Conservation (phyloP, 164 flowering plant genomes). For the Tetracentron sinense region DNA sequence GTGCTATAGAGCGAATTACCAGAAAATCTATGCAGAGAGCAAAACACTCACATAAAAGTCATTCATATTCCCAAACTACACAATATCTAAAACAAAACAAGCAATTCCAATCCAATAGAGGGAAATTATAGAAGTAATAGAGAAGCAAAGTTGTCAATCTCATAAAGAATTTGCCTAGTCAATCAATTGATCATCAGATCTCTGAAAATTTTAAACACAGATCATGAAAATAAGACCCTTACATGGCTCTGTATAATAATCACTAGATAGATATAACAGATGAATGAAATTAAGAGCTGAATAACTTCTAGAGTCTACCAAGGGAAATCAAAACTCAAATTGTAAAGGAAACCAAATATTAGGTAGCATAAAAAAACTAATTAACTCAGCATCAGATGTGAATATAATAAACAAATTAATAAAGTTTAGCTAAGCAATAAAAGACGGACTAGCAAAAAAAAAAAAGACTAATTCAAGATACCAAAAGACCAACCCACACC, state of each 20-base stretch:
- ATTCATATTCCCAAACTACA: not conserved
- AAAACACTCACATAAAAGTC: not conserved
- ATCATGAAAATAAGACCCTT: no score
- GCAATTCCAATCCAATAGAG: not conserved
- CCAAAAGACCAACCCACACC: not conserved
- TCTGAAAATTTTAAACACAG: constrained; percentile 47
- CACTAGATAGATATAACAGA: no score
- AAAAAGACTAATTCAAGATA: no score
- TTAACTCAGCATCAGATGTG: not conserved
- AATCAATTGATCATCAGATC: constrained; percentile 77
- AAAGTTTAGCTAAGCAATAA: not conserved
- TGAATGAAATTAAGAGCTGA: not conserved
- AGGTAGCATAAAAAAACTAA: not conserved
- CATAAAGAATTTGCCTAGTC: constrained; percentile 93
- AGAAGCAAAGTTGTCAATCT: constrained; percentile 67
- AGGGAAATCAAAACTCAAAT: not conserved
- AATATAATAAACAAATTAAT: no score
- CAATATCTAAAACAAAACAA: not conserved
- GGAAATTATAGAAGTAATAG: constrained; percentile 47
- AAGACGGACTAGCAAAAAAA: no score
- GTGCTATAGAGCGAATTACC: constrained; percentile 68
- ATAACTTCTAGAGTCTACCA: not conserved
- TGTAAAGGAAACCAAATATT: no score
- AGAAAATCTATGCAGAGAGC: constrained; percentile 68
- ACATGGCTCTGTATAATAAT: not conserved